These are phyloP conservation scores for Blastobotrys apis DNA, from an alignment of 1,139 yeast genomes.

Conservation along the genomic window DNA sequence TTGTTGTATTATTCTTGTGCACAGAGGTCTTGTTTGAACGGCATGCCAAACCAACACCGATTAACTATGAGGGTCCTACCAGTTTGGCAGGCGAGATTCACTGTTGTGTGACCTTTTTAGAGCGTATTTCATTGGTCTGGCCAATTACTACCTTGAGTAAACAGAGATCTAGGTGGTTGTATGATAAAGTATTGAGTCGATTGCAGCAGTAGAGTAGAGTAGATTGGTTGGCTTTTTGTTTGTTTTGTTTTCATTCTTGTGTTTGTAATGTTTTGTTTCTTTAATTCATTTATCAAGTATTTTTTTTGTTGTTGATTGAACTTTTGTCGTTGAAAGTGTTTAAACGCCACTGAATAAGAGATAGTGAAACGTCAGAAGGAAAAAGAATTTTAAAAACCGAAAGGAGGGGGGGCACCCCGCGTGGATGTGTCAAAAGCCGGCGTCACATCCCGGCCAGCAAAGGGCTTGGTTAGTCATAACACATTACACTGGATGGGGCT, in stretches of 20 bases:
- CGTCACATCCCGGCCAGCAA: too few species aligned
- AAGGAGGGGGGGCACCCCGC: too few species aligned
- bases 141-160: neutral
- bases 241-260: neutral
- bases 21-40: slow-evolving; percentile 3
- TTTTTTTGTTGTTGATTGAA: too few species aligned
- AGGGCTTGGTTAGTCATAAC: too few species aligned
- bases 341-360: too few species aligned
- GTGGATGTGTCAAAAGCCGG: too few species aligned
- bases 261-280: slow-evolving; percentile 2
- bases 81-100: slow-evolving; percentile 1
- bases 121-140: slow-evolving; percentile 1
- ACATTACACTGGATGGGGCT: too few species aligned
- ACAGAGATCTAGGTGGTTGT: neutral
- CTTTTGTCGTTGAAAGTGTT: too few species aligned
- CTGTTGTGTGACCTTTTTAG: slow-evolving; percentile 3
- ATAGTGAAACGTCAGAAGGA: too few species aligned
- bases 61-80: neutral
- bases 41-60: slow-evolving; percentile 5
- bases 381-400: too few species aligned
- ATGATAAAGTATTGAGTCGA: slow-evolving; percentile 2
- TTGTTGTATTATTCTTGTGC: slow-evolving; percentile 4
- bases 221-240: too few species aligned
- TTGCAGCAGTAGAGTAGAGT: neutral
- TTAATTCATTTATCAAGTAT: neutral